A percentile compares a stretch with the other conserved stretches of the same genome.
Evolutionary conservation across 441 rosid genomes (phyloP).

Genomic region (Hura crepitans): DNA sequence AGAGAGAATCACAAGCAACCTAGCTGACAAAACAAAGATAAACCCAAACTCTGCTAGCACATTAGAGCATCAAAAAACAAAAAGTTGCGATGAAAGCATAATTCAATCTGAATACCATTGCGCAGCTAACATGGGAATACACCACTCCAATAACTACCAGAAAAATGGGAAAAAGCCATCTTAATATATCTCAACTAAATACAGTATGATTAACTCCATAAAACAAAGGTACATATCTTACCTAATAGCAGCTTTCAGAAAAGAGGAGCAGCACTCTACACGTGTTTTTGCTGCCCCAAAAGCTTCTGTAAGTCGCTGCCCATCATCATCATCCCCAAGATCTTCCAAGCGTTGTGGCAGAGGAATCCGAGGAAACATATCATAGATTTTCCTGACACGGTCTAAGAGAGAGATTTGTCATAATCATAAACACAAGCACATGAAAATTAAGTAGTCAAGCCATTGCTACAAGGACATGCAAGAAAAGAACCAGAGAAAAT

Average conservation of each 20-base stretch:
- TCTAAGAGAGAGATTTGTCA: slow-evolving; percentile 50
- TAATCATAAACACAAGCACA: slow-evolving; percentile 12
- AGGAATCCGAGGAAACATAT: slow-evolving; percentile 70
- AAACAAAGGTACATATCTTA: slow-evolving; percentile 32
- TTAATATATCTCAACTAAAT: slow-evolving; percentile 4
- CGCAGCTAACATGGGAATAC: slow-evolving; percentile 1
- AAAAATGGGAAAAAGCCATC: not conserved
- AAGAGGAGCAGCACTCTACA: slow-evolving; percentile 74
- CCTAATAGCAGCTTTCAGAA: slow-evolving; percentile 85
- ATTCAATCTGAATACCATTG: not conserved
- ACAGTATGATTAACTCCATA: not conserved
- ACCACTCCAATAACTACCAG: not conserved
- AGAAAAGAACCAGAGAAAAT: slow-evolving; percentile 1
- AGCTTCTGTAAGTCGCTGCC: slow-evolving; percentile 68
- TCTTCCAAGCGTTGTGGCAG: slow-evolving; percentile 67
- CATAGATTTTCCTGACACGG: slow-evolving; percentile 66
- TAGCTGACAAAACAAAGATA: not conserved
- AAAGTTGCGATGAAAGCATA: not conserved
- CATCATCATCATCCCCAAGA: slow-evolving; percentile 63
- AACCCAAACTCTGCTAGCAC: no score
- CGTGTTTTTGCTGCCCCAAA: slow-evolving; percentile 82
- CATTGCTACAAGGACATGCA: slow-evolving; percentile 10
- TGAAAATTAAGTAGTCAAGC: slow-evolving; percentile 1
- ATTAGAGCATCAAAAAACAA: not conserved
- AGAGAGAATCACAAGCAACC: not conserved